A percentile compares a stretch with the other conserved stretches of the same genome.
phyloP scores from a whole-genome alignment of 2,329 filamentous ascomycete species.

The Ophiobolus disseminans region DNA sequence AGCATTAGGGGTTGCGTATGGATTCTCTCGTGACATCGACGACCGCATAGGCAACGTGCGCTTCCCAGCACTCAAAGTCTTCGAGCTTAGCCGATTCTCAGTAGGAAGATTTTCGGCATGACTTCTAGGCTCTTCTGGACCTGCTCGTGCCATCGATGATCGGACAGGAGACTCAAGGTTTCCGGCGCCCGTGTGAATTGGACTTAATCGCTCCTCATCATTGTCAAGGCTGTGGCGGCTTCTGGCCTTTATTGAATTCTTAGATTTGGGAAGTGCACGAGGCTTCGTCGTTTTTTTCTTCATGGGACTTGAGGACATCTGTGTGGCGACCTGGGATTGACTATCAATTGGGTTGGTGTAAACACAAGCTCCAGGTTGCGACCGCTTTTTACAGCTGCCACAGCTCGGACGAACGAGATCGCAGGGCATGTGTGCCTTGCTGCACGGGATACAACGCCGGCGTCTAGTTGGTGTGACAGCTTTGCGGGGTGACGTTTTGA shows the following conservation, averaged over 20 bases:
- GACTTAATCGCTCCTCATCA: too few relatives aligned
- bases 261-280: not conserved
- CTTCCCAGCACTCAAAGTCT: not conserved
- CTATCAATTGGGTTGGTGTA: not conserved
- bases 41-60: too few relatives aligned
- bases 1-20: too few relatives aligned
- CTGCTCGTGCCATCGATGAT: too few relatives aligned
- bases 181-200: too few relatives aligned
- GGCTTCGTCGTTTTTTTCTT: not conserved
- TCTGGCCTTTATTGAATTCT: too few relatives aligned
- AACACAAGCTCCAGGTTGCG: conserved; percentile 1
- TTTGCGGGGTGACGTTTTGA: conserved; percentile 10
- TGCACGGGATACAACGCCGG: conserved; percentile 1
- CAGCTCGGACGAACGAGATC: not conserved
- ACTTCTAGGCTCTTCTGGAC: not conserved
- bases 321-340: not conserved
- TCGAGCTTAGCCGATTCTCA: not conserved
- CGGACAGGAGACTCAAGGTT: too few relatives aligned
- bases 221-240: too few relatives aligned
- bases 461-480: not conserved
- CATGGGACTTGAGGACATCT: not conserved
- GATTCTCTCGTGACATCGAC: too few relatives aligned
- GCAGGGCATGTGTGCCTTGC: not conserved
- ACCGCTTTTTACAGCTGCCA: conserved; percentile 6
- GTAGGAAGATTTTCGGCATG: not conserved